Evolutionary conservation across 2,329 filamentous ascomycete species (phyloP).

Genomic region (Ascochyta rabiei): DNA sequence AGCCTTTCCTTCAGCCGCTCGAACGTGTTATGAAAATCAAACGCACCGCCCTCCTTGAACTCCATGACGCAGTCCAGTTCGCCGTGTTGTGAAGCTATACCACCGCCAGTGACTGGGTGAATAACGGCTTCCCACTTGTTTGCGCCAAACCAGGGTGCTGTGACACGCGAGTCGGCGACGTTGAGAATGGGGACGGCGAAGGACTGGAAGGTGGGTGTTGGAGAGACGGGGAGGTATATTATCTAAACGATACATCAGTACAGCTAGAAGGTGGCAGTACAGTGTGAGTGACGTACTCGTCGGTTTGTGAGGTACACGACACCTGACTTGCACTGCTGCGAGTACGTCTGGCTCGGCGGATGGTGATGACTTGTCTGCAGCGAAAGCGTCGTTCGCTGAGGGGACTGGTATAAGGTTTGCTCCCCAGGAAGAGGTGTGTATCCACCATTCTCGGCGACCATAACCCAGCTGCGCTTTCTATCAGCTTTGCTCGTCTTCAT

Average conservation of each 20-base stretch:
- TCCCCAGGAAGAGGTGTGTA: slow-evolving; percentile 88
- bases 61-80: slow-evolving; percentile 82
- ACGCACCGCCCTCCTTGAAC: slow-evolving; percentile 95
- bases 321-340: slow-evolving; percentile 75
- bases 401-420: slow-evolving; percentile 78
- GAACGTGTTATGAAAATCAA: slow-evolving; percentile 83
- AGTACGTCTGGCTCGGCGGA: slow-evolving; percentile 67
- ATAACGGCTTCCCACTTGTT: slow-evolving; percentile 87
- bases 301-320: slow-evolving; percentile 83
- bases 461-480: slow-evolving; percentile 75
- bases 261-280: too few relatives aligned
- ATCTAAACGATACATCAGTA: slow-evolving; percentile 60
- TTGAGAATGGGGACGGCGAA: slow-evolving; percentile 90
- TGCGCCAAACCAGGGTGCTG: slow-evolving; percentile 88
- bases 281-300: slow-evolving; percentile 63
- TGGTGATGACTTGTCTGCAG: slow-evolving; percentile 73
- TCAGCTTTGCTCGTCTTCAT: slow-evolving; percentile 41
- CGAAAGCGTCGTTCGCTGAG: slow-evolving; percentile 77
- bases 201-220: slow-evolving; percentile 74
- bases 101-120: slow-evolving; percentile 81
- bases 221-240: slow-evolving; percentile 80
- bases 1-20: slow-evolving; percentile 84
- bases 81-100: slow-evolving; percentile 75
- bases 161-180: slow-evolving; percentile 82
- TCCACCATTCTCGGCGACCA: slow-evolving; percentile 74